phyloP scores from a whole-genome alignment of 495 filamentous ascomycete genomes.

The Penicillium roqueforti region DNA sequence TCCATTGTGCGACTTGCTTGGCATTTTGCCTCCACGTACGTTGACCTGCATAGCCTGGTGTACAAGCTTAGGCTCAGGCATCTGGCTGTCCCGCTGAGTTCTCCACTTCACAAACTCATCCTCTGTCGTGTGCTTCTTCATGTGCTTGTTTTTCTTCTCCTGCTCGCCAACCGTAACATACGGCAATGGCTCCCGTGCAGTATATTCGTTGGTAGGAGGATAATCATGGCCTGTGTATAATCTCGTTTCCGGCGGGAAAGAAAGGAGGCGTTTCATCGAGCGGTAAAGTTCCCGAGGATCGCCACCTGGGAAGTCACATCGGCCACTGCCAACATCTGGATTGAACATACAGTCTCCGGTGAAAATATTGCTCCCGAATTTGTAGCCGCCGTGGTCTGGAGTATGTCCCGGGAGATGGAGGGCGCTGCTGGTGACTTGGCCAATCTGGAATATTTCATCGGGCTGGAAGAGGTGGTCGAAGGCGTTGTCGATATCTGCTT shows the following conservation, averaged over 20 bases:
- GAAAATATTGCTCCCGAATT: conserved; percentile 53
- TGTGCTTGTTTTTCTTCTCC: conserved; percentile 44
- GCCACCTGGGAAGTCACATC: conserved; percentile 54
- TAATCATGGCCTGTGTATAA: conserved; percentile 47
- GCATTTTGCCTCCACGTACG: conserved; percentile 45
- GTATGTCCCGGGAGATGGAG: conserved; percentile 55
- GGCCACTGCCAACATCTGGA: conserved; percentile 49
- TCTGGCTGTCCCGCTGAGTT: conserved; percentile 32
- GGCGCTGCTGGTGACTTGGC: conserved; percentile 35
- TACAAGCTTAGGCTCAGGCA: conserved; percentile 45
- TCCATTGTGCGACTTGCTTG: conserved; percentile 17
- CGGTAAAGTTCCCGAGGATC: conserved; percentile 34
- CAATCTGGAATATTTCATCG: conserved; percentile 45
- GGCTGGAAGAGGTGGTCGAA: conserved; percentile 49
- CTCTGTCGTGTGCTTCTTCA: conserved; percentile 35
- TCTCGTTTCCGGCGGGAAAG: conserved; percentile 34
- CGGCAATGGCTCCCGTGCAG: conserved; percentile 23
- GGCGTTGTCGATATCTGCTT: conserved; percentile 31
- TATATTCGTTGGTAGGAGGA: conserved; percentile 23
- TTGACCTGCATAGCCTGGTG: conserved; percentile 54
- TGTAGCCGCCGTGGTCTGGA: conserved; percentile 53
- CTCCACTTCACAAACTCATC: conserved; percentile 46
- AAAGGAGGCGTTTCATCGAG: conserved; percentile 42
- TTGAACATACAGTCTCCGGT: conserved; percentile 53
- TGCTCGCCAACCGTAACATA: conserved; percentile 47